phyloP scores from a whole-genome alignment of 768 basidiomycete genomes.

The Coprinopsis cinerea region DNA sequence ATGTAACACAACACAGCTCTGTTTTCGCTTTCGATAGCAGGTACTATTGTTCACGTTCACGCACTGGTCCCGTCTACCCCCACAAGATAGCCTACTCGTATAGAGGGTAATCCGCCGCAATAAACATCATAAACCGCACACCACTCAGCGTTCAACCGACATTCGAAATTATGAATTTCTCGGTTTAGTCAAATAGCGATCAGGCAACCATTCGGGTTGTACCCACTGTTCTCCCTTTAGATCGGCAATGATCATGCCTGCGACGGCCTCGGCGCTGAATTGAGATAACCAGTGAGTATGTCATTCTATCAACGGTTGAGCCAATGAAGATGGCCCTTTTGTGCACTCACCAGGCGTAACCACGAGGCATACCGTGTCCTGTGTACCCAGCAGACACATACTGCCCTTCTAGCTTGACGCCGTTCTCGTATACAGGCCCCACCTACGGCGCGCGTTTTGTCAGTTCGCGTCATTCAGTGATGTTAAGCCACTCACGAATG shows the following conservation, averaged over 20 bases:
- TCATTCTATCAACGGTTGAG: neutral
- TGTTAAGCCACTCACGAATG: slow-evolving; percentile 67
- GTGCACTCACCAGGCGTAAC: slow-evolving; percentile 57
- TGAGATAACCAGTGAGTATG: neutral
- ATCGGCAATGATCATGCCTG: slow-evolving; percentile 51
- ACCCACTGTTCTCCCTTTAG: slow-evolving; percentile 40
- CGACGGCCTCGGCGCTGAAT: slow-evolving; percentile 55
- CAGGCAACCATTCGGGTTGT: slow-evolving; percentile 59
- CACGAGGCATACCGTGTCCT: slow-evolving; percentile 79
- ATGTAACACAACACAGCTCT: neutral
- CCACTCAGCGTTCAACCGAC: too few species aligned
- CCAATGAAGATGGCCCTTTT: neutral
- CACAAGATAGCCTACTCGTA: too few species aligned
- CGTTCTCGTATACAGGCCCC: slow-evolving; percentile 9
- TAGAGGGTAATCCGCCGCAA: too few species aligned
- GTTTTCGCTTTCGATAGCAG: slow-evolving; percentile 3
- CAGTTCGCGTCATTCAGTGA: too few species aligned
- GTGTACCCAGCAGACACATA: slow-evolving; percentile 69
- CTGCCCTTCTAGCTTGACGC: slow-evolving; percentile 43
- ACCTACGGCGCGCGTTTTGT: too few species aligned
- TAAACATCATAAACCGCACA: too few species aligned
- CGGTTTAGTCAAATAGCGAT: slow-evolving; percentile 27
- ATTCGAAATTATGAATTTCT: neutral
- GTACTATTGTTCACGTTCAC: slow-evolving; percentile 7
- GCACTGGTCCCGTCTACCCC: too few species aligned